phyloP scores from a whole-genome alignment of 2,329 filamentous ascomycete species.

The Exophiala spinifera region DNA sequence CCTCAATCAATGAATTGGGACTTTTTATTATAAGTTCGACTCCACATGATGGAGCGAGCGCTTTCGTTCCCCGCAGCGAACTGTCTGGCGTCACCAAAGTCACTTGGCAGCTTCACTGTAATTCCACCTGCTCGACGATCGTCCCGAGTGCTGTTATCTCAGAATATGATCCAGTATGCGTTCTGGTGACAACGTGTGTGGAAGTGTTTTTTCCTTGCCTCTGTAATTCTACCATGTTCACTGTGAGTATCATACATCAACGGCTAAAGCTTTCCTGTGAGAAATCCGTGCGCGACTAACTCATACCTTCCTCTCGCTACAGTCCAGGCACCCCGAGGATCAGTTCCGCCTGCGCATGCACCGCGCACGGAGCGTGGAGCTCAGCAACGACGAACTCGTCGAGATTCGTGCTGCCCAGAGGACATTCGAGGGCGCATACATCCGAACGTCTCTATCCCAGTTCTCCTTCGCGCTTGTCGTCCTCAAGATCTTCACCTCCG shows the following conservation, averaged over 20 bases:
- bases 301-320: not conserved
- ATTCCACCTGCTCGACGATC: too few species aligned
- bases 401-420: conserved; percentile 93
- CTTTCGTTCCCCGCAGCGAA: too few species aligned
- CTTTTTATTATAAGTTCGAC: too few species aligned
- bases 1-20: too few species aligned
- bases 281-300: too few species aligned
- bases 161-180: too few species aligned
- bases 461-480: conserved; percentile 95
- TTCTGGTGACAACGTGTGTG: too few species aligned
- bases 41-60: too few species aligned
- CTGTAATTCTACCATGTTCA: not conserved
- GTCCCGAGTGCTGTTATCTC: too few species aligned
- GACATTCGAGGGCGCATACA: conserved; percentile 95
- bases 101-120: too few species aligned
- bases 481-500: conserved; percentile 91
- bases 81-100: too few species aligned
- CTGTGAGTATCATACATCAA: not conserved
- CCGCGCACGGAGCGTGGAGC: conserved; percentile 75
- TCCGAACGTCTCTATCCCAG: conserved; percentile 88
- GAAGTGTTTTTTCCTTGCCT: too few species aligned
- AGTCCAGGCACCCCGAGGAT: conserved; percentile 61
- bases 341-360: conserved; percentile 76
- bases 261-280: not conserved
- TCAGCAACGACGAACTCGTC: conserved; percentile 81